Base-by-base conservation (phyloP, 768 basidiomycete species). In the Russula dissimulans region DNA sequence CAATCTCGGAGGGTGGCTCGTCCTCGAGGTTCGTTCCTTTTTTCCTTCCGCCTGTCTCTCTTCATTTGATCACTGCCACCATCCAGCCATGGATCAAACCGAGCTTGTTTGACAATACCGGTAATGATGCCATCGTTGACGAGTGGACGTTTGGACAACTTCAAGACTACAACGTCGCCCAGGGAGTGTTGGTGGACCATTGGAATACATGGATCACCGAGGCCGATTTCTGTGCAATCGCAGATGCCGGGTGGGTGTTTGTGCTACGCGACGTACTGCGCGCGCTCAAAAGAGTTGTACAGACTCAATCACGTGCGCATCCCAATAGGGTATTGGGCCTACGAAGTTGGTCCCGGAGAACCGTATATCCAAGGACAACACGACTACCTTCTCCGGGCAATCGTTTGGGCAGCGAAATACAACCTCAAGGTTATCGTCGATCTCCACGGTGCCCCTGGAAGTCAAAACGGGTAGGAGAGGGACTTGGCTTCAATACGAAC, bases 291-390 rank as follows among this genome's bases (percentile, higher is more conserved):
- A 15, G 31, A 42, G 55, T 39, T 56, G 54, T 44, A 15, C 67
- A 88, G 89, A 12, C 75, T 91, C 54, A 92, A 91, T 69, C 89
- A 91, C 70, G 86, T 92, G 56, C 83, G 90, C 49, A 67, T 92
- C 44, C 90, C 91, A 14, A 88, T 95, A 48, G 93, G 91, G 12
- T 95, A 89, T 71, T 95, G 90, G 90, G 91, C 88, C 2, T 91
- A 86, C 67, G 89, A 94, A 60, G 83, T 91, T 36, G 78, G 80
- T 22, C 75, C 77, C 15, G 89, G 89, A 7, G 87, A 92, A 67
- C 91, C 91, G 10, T 91, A 80, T 70, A 82, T 89, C 60, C 81
- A 83, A 72, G 89, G 89, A 14, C 89, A 91, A 69, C 74, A 88
- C 43, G 78, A 84, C 17, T 91, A 86, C 71, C 74, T 91, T 18